Evolutionary conservation across 371 early-diverging fungal genomes (phyloP), one percentile per base, ranked within the genome.

Genomic region (Actinomucor elegans): DNA sequence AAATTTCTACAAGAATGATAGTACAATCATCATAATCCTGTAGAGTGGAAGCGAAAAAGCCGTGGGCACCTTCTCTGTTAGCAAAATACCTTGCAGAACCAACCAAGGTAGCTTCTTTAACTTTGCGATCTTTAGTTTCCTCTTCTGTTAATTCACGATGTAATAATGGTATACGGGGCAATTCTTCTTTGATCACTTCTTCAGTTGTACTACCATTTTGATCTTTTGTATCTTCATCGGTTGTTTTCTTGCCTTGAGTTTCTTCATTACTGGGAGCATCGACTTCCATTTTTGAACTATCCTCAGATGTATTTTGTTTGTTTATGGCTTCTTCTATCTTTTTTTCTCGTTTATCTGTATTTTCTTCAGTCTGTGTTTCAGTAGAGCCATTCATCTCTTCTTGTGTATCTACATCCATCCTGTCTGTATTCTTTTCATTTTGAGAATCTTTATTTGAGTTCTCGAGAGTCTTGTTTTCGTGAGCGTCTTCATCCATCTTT

Each of bases 21-120:
- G 79, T 78, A 55, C 79, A 78, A 56, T 78, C 79, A 52, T 78
- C 79, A 55, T 78, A 78, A 50, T 75, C 79, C 48, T 78, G 79
- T 46, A 78, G 52, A 2, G 70, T 75, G 1, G 75, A 73, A n/a
- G 75, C 61, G 47, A 78, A 78, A 32, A 78, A 71, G 6, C 73
- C 71, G 48, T 73, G 68, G 2, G 71, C 69, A 17, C 73, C 60
- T 56, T 78, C 79, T 55, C 79, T 57, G 44, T 78, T 72, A 12
- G 73, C 71, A 54, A 78, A 74, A 52, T 73, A 75, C 41, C 75
- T 60, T 29, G 73, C 77, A 20, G 75, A 69, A 33, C 46, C 50
- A 35, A 63, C 62, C 10, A 78, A 40, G 11, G 75, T 74, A 9
- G 71, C 61, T 41, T 75, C 79, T 36, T 67, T 69, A 10, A 69